Base-by-base conservation (phyloP, 106 monocot genomes). In the Dioscorea dumetorum region DNA sequence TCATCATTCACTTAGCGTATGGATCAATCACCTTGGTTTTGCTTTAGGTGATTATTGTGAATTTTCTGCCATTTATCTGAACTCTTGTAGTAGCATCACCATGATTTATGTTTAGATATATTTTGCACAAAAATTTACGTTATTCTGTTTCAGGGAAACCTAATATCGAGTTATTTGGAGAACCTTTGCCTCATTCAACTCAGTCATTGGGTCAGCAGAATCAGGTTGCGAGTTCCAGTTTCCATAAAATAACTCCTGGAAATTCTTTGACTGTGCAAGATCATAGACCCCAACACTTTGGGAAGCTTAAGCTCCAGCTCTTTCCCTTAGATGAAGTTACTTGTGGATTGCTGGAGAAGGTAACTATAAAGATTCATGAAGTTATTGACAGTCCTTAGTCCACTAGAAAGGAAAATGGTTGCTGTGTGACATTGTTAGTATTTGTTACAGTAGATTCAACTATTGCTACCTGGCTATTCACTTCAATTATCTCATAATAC, bases 301-400 rank as follows among this genome's bases (percentile, higher is more conserved):
- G 56, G 60, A 90, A 90, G 66, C 33, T 86, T 53, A 83, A 83
- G 19, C 82, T 90, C 60, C 90, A 90, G 73, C 70, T 90, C 14
- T 90, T 90, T 67, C 90, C 90, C 33, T 75, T 90, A 48, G 85
- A 90, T 75, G 74, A 85, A 22, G 54, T 32, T 74, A 80, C 80
- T 72, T 66, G 72, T 32, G 69, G 68, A 70, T 20, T 17, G 33
- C 61, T 90, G 65, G 80, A 83, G 65, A 72, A 85, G 85, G 90
- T 90, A 72, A 75, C 51, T 73, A 69, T 56, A 22, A 22, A 59
- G 12, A 22, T 59, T 23, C 4, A 22, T 2, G 20, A 12, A 59
- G 59, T 59, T 22, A 22, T 4, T 22, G 59, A 58, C 22, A 4
- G 34, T 34, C 34, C 19, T 59, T 20, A 2, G 59, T 12, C 22